A percentile compares a stretch with the other conserved stretches of the same genome.
Conservation (phyloP, 805 yeast genomes). For the Lipomyces kockii region DNA sequence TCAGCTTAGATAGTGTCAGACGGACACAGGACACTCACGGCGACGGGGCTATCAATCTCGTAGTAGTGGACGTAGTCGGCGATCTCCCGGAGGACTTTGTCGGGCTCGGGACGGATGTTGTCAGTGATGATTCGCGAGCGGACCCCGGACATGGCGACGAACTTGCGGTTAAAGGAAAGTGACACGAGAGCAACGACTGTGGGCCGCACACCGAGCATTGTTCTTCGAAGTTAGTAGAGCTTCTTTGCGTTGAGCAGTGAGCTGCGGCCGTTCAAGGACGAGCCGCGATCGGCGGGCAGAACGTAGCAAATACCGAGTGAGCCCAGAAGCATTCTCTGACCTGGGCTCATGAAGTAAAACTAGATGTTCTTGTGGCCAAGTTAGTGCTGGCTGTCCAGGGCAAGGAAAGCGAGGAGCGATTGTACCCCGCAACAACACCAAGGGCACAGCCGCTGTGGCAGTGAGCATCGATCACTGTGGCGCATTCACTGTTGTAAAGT, state of each 20-base stretch:
- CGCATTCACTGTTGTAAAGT: no score
- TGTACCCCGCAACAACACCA: background rate
- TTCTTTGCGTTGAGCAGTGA: no score
- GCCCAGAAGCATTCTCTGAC: no score
- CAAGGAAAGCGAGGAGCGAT: background rate
- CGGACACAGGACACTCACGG: constrained; percentile 38
- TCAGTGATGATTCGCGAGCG: constrained; percentile 43
- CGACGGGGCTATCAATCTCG: constrained; percentile 53
- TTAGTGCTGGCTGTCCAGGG: no score
- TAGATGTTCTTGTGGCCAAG: no score
- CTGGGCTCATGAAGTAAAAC: no score
- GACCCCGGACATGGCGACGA: constrained; percentile 16
- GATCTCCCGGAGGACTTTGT: constrained; percentile 55
- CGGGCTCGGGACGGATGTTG: constrained; percentile 59
- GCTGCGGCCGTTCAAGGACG: no score
- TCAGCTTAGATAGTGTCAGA: background rate
- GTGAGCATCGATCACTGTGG: no score
- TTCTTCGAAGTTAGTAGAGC: background rate
- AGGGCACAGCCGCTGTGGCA: no score
- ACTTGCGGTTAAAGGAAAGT: background rate
- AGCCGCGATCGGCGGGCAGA: no score
- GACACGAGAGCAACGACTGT: background rate
- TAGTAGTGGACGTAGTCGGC: constrained; percentile 57
- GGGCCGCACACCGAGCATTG: constrained; percentile 1
- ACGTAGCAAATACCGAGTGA: no score